A percentile compares a stretch with the other conserved stretches of the same genome.
These are phyloP conservation scores for Syzygium malaccense DNA, from an alignment of 441 rosid species.

Conservation along the genomic window DNA sequence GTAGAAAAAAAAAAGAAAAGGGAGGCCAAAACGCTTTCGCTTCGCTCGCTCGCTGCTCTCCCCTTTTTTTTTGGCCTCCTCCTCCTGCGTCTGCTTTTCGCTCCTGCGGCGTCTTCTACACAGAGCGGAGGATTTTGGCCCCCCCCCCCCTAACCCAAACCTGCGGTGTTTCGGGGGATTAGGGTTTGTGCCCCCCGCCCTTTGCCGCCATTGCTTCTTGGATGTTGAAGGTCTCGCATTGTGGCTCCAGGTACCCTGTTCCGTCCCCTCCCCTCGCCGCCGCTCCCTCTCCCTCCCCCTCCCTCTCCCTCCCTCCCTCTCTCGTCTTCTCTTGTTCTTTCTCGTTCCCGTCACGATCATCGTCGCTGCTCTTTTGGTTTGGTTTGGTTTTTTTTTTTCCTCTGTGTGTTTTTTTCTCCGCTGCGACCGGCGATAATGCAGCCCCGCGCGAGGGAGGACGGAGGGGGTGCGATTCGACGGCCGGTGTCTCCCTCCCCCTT, in stretches of 20 bases:
- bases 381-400: fast-evolving
- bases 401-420: background rate
- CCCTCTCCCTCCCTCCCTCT: background rate
- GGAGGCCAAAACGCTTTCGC: too few species aligned
- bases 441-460: background rate
- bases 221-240: background rate
- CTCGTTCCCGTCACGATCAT: too few species aligned
- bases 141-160: fast-evolving
- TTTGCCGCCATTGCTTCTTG: background rate
- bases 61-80: fast-evolving
- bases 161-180: background rate
- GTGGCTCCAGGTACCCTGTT: background rate
- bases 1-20: background rate
- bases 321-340: background rate
- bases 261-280: background rate
- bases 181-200: background rate
- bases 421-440: background rate
- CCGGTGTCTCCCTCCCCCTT: background rate
- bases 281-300: background rate
- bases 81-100: background rate
- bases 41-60: too few species aligned
- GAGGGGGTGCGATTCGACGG: background rate
- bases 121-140: too few species aligned
- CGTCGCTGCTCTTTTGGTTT: background rate
- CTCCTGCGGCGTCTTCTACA: background rate